Evolutionary conservation across 768 basidiomycete species (phyloP), one percentile per base, ranked within the genome.

Genomic region (Hypholoma sublateritium): DNA sequence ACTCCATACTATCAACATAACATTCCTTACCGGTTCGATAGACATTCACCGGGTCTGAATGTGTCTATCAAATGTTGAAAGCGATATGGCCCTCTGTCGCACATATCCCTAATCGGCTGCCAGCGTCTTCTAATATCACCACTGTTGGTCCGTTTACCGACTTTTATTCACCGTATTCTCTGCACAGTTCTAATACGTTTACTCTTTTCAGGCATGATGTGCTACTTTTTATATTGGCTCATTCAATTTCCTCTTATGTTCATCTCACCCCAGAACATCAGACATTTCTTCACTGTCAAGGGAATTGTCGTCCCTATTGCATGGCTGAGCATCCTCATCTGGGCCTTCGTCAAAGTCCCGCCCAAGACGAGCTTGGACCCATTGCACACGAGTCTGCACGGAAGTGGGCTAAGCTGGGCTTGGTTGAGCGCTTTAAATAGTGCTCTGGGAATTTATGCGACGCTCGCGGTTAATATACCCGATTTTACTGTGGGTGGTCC

Each of bases 391-490:
- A 72, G 70, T 7, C 62, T 87, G n/a, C 70, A 65, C 16, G 90
- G 85, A 1, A 76, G 78, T 58, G 70, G 74, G 24, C 73, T 86
- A 47, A 79, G 81, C n/a, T 92, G 90, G 88, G 88, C 83, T 2
- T 94, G 89, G 89, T 72, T 96, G 47, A 78, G 78, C 51, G 84
- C 86, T 0, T 65, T 96, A 57, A 95, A 93, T 66, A 85, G 87
- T 51, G 87, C 87, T 1, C 71, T 95, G 19, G 91, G 90, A 0
- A 81, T 83, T 59, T 94, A 87, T 69, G 73, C 86, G 4, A 89
- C 87, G 8, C 72, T 90, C 13, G 80, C 86, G 0, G 86, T 90
- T 60, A 93, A 93, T 64, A 91, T 93, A 56, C 87, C 92, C 1
- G 93, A 95, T 70, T 93, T 95, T 65, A 92, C 92, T 41, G 69